These are phyloP conservation scores for Acanthamoeba royreba DNA, from an alignment of 208 protist species.

Conservation along the genomic window DNA sequence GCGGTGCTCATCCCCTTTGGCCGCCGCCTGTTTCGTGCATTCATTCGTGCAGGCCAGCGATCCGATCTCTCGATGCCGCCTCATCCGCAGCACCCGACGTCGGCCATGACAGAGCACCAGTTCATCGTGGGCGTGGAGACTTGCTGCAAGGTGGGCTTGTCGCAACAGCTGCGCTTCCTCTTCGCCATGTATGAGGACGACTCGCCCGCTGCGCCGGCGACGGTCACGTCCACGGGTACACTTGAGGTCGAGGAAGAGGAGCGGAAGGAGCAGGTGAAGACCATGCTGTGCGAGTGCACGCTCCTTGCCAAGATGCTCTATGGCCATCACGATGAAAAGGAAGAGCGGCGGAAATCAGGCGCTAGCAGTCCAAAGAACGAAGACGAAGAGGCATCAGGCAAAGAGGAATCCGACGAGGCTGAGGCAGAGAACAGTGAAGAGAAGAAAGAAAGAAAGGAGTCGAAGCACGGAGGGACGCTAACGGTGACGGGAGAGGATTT, in stretches of 20 bases:
- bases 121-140: conserved; percentile 1
- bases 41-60: not conserved
- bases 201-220: not conserved
- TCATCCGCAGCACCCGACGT: too few species aligned
- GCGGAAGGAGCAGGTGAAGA: not conserved
- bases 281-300: conserved; percentile 14
- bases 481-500: not conserved
- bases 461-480: not conserved
- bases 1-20: not conserved
- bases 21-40: not conserved
- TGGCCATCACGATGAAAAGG: not conserved
- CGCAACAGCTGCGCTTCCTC: conserved; percentile 33
- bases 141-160: not conserved
- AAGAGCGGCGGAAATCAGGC: too few species aligned
- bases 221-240: not conserved
- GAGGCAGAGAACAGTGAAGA: too few species aligned
- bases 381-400: too few species aligned
- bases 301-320: conserved; percentile 30
- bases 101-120: not conserved
- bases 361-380: too few species aligned
- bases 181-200: conserved; percentile 28
- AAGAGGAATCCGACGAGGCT: too few species aligned
- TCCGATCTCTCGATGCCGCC: too few species aligned
- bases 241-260: not conserved
- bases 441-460: not conserved